Evolutionary conservation across 192 early-diverging fungal genomes (phyloP).

Genomic region (Podila epigama): DNA sequence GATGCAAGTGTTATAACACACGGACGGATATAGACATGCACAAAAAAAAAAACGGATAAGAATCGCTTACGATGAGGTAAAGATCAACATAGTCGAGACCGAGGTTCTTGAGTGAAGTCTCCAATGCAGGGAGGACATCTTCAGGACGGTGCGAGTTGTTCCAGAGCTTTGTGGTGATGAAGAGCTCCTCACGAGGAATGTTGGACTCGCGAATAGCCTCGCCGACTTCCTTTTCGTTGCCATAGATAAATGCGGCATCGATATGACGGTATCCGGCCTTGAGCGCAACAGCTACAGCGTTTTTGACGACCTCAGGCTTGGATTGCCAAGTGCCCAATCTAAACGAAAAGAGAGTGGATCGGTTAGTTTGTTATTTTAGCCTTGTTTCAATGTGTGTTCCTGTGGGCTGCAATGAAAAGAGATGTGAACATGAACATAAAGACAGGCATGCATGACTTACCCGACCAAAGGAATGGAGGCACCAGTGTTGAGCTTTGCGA

Average conservation of each 20-base stretch:
- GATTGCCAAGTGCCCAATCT: slow-evolving; percentile 66
- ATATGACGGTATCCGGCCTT: slow-evolving; percentile 76
- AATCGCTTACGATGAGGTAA: slow-evolving; percentile 59
- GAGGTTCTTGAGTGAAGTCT: slow-evolving; percentile 72
- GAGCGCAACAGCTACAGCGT: slow-evolving; percentile 72
- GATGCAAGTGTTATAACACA: no score
- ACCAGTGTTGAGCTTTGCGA: slow-evolving; percentile 70
- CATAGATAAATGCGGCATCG: slow-evolving; percentile 62
- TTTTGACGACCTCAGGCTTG: slow-evolving; percentile 57
- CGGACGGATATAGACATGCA: background rate
- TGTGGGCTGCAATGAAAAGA: background rate
- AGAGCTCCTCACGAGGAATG: slow-evolving; percentile 77
- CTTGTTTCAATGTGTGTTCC: background rate
- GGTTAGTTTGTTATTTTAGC: background rate
- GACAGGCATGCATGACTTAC: slow-evolving; percentile 7
- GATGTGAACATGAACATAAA: background rate
- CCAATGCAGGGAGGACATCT: slow-evolving; percentile 65
- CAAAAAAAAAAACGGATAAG: background rate
- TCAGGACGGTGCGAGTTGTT: slow-evolving; percentile 63
- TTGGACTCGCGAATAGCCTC: slow-evolving; percentile 66
- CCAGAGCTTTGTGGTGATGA: slow-evolving; percentile 80
- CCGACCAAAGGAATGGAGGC: slow-evolving; percentile 69
- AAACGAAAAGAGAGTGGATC: background rate
- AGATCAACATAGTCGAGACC: slow-evolving; percentile 81
- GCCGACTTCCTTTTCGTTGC: slow-evolving; percentile 85